A percentile compares a stretch with the other conserved stretches of the same genome.
Evolutionary conservation across 2,329 filamentous ascomycete genomes (phyloP).

Genomic region (Chaetomiaceae sp.): DNA sequence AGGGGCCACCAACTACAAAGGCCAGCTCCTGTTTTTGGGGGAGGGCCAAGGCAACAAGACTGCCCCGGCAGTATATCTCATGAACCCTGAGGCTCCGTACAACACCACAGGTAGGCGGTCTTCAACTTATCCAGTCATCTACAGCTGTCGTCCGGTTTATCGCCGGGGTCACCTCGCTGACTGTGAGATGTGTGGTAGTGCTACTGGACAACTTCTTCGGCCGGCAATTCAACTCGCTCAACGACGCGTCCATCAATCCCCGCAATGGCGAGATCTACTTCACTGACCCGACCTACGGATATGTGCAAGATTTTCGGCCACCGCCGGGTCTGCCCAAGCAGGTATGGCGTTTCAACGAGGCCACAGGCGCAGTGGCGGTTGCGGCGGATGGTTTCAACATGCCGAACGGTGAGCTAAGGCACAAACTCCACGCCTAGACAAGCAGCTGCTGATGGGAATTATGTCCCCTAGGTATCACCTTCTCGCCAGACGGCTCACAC

Average conservation of each 20-base stretch:
- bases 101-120: constrained; percentile 43
- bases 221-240: constrained; percentile 53
- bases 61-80: constrained; percentile 35
- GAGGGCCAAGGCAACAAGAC: constrained; percentile 44
- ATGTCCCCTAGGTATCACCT: constrained; percentile 43
- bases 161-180: background rate
- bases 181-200: too few relatives aligned
- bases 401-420: constrained; percentile 42
- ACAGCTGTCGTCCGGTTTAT: too few relatives aligned
- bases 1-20: constrained; percentile 46
- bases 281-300: constrained; percentile 56
- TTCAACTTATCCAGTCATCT: too few relatives aligned
- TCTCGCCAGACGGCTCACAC: constrained; percentile 46
- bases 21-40: constrained; percentile 42
- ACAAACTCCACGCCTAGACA: background rate
- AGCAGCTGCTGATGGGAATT: background rate
- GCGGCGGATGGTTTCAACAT: constrained; percentile 52
- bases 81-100: constrained; percentile 42
- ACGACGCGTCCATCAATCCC: constrained; percentile 50
- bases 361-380: constrained; percentile 44
- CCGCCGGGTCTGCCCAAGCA: constrained; percentile 48
- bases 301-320: constrained; percentile 51
- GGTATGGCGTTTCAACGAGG: constrained; percentile 50
- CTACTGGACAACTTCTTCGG: constrained; percentile 56
- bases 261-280: constrained; percentile 56